Conservation (phyloP, 495 filamentous ascomycete genomes). For the Lepidopterella palustris region DNA sequence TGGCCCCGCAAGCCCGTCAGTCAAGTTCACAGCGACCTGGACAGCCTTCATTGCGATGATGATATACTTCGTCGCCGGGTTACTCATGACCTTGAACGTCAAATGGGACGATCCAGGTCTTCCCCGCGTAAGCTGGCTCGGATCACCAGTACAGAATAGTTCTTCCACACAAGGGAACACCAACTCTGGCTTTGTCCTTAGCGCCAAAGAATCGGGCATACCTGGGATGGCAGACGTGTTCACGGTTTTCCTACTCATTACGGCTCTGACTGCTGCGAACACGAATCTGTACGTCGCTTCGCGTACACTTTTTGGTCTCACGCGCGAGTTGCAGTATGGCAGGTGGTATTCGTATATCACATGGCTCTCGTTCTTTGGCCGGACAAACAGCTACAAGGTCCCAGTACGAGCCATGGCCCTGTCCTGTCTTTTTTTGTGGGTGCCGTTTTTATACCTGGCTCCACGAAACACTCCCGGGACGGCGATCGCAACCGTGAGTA, state of each 20-base stretch:
- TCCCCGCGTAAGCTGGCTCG: neutral
- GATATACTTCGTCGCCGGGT: conserved; percentile 31
- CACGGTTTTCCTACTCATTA: conserved; percentile 41
- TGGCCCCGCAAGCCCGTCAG: neutral
- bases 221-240: conserved; percentile 35
- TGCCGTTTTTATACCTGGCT: neutral
- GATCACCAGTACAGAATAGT: neutral
- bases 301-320: conserved; percentile 42
- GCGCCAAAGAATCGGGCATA: conserved; percentile 22
- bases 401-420: neutral
- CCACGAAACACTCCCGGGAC: neutral
- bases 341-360: neutral
- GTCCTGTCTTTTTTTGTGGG: neutral
- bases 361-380: neutral
- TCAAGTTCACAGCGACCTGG: conserved; percentile 20
- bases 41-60: conserved; percentile 28
- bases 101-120: neutral
- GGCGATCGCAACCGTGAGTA: neutral
- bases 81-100: conserved; percentile 10
- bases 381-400: neutral
- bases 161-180: neutral
- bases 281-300: conserved; percentile 45
- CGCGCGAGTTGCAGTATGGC: conserved; percentile 31
- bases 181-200: neutral
- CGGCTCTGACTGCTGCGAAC: conserved; percentile 40